Base-by-base conservation (phyloP, 2,329 filamentous ascomycete species). In the Paradendryphiella salina region DNA sequence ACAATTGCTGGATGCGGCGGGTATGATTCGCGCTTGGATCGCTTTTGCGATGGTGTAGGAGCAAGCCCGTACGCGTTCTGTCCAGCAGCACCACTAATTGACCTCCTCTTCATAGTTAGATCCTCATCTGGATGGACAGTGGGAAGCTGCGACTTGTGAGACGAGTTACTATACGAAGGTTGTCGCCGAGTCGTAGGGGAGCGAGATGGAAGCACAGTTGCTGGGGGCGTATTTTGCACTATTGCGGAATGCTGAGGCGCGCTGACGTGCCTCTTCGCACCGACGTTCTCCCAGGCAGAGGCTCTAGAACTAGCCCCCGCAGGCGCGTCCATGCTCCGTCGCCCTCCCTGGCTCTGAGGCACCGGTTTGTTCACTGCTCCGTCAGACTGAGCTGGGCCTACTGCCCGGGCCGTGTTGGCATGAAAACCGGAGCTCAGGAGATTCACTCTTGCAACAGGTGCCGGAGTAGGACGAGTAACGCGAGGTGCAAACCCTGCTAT, bases 1-100 rank as follows among this genome's bases (percentile, higher is more conserved):
- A 72, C 70, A 31, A 72, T 70, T 8, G 70, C 70, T 4, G 70
- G 70, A 40, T 72, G 70, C 9, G 70, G 69, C 10, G 69, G 70
- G 38, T 71, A 72, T 9, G 59, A 63, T 23, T 70, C 64, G 10
- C 70, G 60, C 47, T 70, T 72, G 1, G 56, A 51, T 10, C 56
- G 50, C 31, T 44, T 52, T 29, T 48, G 46, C 18, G 57, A 56
- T 7, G 52, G 56, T 5, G 64, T 64, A 33, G 57, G 52, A 4
- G 63, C 63, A 37, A 67, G 66, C n/a, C 47, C 50, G 29, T 59
- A 61, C 26, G 60, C 53, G 31, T 70, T 64, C 21, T 71, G 67
- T 32, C 67, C 69, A 5, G 72, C 53, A 11, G 70, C 71, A 14
- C 69, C 69, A 29, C 69, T 66, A 64, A 71, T 71, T 26, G 63